These are phyloP conservation scores for Geoglossum cookeanum DNA, from an alignment of 2,329 filamentous ascomycete species.

Conservation along the genomic window DNA sequence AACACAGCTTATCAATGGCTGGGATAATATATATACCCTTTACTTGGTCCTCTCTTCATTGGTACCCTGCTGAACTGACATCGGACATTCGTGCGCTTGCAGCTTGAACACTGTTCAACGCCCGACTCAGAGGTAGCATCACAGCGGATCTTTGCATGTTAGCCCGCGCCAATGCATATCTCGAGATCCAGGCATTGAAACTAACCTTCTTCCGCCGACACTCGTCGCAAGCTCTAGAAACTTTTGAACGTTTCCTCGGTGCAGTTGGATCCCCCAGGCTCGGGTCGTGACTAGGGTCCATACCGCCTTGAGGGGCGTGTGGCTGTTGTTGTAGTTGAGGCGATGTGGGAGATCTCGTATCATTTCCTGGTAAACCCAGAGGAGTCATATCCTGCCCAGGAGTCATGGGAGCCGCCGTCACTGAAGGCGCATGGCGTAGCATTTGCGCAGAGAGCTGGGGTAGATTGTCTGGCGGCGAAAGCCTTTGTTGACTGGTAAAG, in stretches of 20 bases:
- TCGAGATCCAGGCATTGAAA: background rate
- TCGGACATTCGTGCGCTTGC: constrained; percentile 51
- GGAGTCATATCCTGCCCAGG: background rate
- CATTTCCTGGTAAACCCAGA: background rate
- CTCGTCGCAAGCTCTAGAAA: constrained; percentile 76
- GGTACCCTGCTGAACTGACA: constrained; percentile 78
- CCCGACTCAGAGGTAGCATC: constrained; percentile 60
- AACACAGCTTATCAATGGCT: background rate
- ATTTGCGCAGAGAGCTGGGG: constrained; percentile 2
- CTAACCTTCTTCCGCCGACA: constrained; percentile 62
- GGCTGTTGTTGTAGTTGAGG: background rate
- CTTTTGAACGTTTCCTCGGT: constrained; percentile 63
- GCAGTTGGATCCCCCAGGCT: constrained; percentile 41
- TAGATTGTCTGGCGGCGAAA: constrained; percentile 4
- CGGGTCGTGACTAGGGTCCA: constrained; percentile 27
- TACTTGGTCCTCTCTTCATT: constrained; percentile 75
- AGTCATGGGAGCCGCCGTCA: constrained; percentile 1
- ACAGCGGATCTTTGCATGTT: constrained; percentile 46
- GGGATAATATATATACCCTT: constrained; percentile 40
- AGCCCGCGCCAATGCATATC: constrained; percentile 5
- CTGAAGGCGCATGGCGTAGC: constrained; percentile 1
- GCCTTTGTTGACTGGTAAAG: constrained; percentile 4
- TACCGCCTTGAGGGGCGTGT: constrained; percentile 12
- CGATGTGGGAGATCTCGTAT: background rate
- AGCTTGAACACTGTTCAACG: constrained; percentile 62